Evolutionary conservation across 805 yeast genomes (phyloP), one percentile per base, ranked within the genome.

Genomic region (Yueomyces sp.): DNA sequence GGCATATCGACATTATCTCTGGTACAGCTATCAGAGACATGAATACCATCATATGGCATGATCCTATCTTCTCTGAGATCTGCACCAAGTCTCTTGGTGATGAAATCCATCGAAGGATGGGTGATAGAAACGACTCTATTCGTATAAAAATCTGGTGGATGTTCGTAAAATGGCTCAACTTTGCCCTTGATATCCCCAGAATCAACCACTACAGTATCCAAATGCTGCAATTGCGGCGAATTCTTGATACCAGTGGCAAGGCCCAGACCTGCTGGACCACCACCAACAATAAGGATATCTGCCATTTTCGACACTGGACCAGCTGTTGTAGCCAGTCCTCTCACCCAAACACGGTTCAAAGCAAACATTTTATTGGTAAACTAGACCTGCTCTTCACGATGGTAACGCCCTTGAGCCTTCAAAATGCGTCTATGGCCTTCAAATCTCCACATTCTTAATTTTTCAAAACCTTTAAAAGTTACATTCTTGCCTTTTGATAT

Each of bases 241-340:
- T 71, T 70, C 57, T 84, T 82, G 45, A 90, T 63, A 0, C 94
- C 94, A 0, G 95, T 74, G 4, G 92, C 79, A 36, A 92, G 65
- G 2, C 95, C 81, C 45, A 92, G 65, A 0, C 98, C 98, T 1
- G 97, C 97, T 1, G 97, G 96, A 0, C 98, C 98, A 5, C 94
- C 97, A 36, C 98, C 98, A 36, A 92, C 83, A 43, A 92, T 83
- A 5, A 85, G 79, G 26, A 92, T 75, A 61, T 90, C 96, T 30
- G 72, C 65, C 30, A 56, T 44, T 44, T 63, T 62, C 5, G 57
- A 55, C 5, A 44, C 30, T 4, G 39, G 33, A 6, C 31, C 37
- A 2, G 41, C 31, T 5, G 49, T 36, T 5, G 51, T 49, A 3
- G 56, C 55, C 36, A 54, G 38, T 3, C 42, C 38, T 33, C 55